Conservation (phyloP, 228 moss, liverwort and hornwort species). For the Sphagnum fallax region DNA sequence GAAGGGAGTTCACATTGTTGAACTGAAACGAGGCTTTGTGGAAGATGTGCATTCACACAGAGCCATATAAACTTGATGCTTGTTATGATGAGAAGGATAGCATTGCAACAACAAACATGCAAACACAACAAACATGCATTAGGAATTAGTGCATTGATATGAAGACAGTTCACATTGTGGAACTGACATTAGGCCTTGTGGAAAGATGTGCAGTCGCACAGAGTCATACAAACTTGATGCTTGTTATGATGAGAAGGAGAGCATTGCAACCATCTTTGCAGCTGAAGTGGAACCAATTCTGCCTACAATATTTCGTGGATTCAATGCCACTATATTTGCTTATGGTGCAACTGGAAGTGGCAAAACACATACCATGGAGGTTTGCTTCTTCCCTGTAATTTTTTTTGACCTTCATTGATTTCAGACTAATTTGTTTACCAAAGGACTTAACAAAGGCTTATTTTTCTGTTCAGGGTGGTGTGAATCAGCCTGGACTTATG, state of each 20-base stretch:
- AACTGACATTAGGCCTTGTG: neutral
- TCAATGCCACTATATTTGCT: slow-evolving; percentile 30
- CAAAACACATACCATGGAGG: slow-evolving; percentile 35
- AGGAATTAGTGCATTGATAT: neutral
- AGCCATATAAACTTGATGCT: slow-evolving; percentile 26
- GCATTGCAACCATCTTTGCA: slow-evolving; percentile 14
- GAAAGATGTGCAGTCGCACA: slow-evolving; percentile 19
- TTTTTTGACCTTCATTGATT: too few relatives aligned
- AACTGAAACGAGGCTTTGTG: neutral
- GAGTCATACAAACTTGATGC: slow-evolving; percentile 31
- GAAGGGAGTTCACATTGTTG: neutral
- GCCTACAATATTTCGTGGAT: slow-evolving; percentile 15
- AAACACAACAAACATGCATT: neutral
- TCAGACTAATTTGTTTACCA: too few relatives aligned
- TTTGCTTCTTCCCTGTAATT: slow-evolving; percentile 1
- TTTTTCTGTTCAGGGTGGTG: slow-evolving; percentile 17
- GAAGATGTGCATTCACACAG: slow-evolving; percentile 21
- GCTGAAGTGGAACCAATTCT: slow-evolving; percentile 29
- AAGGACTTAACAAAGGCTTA: too few relatives aligned
- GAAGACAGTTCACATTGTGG: neutral
- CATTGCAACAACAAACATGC: neutral
- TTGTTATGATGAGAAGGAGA: slow-evolving; percentile 15
- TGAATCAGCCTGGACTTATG: slow-evolving; percentile 25
- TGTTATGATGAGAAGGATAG: slow-evolving; percentile 16
- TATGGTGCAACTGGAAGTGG: slow-evolving; percentile 40